Conservation (phyloP, 495 filamentous ascomycete species). For the Aspergillus ostianus region DNA sequence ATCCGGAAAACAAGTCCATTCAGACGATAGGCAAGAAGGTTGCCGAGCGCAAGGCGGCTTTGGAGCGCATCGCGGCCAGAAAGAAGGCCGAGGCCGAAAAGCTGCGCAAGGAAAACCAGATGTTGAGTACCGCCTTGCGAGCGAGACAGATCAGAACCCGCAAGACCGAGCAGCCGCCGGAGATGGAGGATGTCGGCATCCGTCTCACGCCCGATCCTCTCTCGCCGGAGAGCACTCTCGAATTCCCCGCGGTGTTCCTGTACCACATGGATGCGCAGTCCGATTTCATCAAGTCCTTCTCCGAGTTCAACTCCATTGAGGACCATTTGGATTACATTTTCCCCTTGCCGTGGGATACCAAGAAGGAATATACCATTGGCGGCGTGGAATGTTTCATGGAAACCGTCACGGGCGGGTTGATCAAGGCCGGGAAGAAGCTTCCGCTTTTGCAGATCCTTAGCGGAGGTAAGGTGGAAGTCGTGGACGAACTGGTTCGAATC, state of each 20-base stretch:
- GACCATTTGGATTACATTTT: conserved; percentile 81
- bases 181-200: conserved; percentile 76
- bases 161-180: conserved; percentile 67
- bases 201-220: conserved; percentile 68
- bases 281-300: conserved; percentile 86
- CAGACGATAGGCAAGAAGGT: conserved; percentile 53
- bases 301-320: conserved; percentile 65
- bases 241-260: conserved; percentile 77
- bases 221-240: conserved; percentile 65
- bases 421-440: conserved; percentile 87
- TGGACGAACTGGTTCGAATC: conserved; percentile 80
- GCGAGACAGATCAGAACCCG: conserved; percentile 68
- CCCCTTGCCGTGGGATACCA: conserved; percentile 76
- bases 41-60: conserved; percentile 41
- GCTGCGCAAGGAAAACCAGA: conserved; percentile 51
- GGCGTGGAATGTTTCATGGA: conserved; percentile 89
- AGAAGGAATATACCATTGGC: conserved; percentile 59
- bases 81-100: conserved; percentile 51
- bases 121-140: conserved; percentile 68
- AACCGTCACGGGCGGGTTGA: conserved; percentile 72
- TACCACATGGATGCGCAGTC: conserved; percentile 78
- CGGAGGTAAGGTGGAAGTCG: conserved; percentile 78
- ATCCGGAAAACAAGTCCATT: conserved; percentile 60
- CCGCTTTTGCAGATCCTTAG: conserved; percentile 69
- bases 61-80: conserved; percentile 38